Evolutionary conservation across 768 basidiomycete genomes (phyloP).

Genomic region (Roridomyces roridus): DNA sequence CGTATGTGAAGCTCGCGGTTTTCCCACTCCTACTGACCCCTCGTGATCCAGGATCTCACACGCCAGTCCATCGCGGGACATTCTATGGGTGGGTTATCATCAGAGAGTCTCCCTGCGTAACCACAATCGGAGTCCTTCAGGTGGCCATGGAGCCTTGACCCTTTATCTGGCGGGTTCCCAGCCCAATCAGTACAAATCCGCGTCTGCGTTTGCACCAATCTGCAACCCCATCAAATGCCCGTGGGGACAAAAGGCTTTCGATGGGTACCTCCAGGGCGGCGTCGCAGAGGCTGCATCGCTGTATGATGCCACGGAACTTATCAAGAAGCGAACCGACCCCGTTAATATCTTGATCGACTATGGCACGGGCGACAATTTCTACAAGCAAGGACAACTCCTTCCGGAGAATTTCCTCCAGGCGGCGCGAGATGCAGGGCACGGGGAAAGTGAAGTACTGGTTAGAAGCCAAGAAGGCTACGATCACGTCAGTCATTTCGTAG

Average conservation of each 20-base stretch:
- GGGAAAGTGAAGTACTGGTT: conserved; percentile 78
- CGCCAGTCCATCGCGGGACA: conserved; percentile 94
- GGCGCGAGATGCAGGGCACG: conserved; percentile 74
- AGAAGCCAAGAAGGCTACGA: conserved; percentile 86
- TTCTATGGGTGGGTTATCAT: conserved; percentile 66
- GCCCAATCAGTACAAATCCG: conserved; percentile 78
- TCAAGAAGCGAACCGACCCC: conserved; percentile 64
- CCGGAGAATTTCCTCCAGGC: conserved; percentile 89
- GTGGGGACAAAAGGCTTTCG: conserved; percentile 94
- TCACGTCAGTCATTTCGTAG: conserved; percentile 48
- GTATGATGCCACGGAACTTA: conserved; percentile 89
- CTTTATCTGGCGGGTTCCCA: conserved; percentile 85
- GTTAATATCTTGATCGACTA: conserved; percentile 89
- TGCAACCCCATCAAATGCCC: conserved; percentile 85
- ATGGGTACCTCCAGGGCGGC: conserved; percentile 81
- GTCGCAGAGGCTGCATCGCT: conserved; percentile 71
- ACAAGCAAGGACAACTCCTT: conserved; percentile 84
- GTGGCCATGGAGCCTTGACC: conserved; percentile 93
- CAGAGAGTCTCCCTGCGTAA: background rate
- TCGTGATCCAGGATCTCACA: conserved; percentile 66
- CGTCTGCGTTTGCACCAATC: conserved; percentile 88
- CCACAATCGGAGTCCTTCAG: conserved; percentile 33
- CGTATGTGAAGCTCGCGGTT: conserved; percentile 57
- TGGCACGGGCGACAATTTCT: conserved; percentile 83
- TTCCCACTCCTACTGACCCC: background rate